These are phyloP conservation scores for Aspergillus conjunctus DNA, from an alignment of 495 filamentous ascomycete genomes.

Conservation along the genomic window DNA sequence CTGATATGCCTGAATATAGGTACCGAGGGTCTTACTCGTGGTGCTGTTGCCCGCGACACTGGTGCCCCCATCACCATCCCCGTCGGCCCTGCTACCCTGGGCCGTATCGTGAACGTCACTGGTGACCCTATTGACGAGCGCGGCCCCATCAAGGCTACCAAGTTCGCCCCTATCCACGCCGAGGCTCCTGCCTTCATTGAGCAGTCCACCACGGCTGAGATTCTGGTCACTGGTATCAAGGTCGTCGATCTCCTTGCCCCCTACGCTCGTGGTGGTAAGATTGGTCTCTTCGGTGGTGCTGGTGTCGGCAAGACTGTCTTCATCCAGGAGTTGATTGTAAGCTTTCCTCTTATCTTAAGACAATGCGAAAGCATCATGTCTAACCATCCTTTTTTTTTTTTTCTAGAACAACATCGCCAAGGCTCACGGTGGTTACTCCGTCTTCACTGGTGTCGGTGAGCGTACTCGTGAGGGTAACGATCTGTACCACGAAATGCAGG, in stretches of 20 bases:
- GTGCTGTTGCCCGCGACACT: constrained; percentile 79
- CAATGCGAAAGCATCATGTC: neutral
- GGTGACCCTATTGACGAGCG: constrained; percentile 99
- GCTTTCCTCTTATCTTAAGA: constrained; percentile 24
- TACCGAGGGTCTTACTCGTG: constrained; percentile 98
- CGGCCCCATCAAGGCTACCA: constrained; percentile 91
- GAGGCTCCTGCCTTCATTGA: constrained; percentile 89
- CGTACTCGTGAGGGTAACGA: constrained; percentile 99
- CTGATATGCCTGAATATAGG: constrained; percentile 53
- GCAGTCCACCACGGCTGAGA: constrained; percentile 92
- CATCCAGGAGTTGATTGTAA: constrained; percentile 97
- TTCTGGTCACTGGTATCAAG: constrained; percentile 99
- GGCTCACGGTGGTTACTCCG: constrained; percentile 99
- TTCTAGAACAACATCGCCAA: constrained; percentile 98
- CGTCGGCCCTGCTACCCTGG: constrained; percentile 91
- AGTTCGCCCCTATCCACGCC: constrained; percentile 87
- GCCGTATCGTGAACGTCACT: constrained; percentile 99
- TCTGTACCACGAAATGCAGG: constrained; percentile 99
- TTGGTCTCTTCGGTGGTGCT: constrained; percentile 99
- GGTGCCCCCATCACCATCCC: constrained; percentile 96
- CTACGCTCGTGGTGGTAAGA: constrained; percentile 99
- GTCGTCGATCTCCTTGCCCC: constrained; percentile 98
- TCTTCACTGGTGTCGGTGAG: constrained; percentile 99
- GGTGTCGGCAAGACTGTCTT: constrained; percentile 99
- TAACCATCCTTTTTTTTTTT: constrained; percentile 17